Evolutionary conservation across 768 basidiomycete genomes (phyloP).

Genomic region (Lactarius tabidus): DNA sequence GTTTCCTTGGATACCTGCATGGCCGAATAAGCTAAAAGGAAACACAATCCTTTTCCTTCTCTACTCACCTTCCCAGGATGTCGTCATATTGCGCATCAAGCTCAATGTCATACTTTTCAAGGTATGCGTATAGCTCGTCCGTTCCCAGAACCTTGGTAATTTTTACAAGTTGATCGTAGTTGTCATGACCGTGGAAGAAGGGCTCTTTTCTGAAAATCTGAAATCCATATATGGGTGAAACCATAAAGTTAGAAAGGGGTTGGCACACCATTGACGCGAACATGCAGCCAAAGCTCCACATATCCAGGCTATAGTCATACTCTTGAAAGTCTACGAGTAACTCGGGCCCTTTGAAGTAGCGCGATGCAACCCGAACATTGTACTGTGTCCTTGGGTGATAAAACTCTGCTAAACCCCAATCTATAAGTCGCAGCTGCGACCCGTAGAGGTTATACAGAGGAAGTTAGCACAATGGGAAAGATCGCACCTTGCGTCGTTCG

Average conservation of each 20-base stretch:
- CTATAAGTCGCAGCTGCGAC: conserved; percentile 83
- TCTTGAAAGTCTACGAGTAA: conserved; percentile 96
- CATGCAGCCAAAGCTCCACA: conserved; percentile 99
- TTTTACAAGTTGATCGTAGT: conserved; percentile 97
- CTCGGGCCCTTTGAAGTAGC: conserved; percentile 98
- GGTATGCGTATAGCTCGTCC: conserved; percentile 88
- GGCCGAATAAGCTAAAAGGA: conserved; percentile 8
- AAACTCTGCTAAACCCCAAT: conserved; percentile 99
- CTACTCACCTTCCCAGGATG: conserved; percentile 71
- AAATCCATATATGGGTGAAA: conserved; percentile 9
- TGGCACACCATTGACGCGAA: conserved; percentile 88
- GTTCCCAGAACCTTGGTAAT: conserved; percentile 97
- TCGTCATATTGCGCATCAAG: conserved; percentile 97
- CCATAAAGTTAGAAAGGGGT: not conserved
- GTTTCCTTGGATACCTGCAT: conserved; percentile 82
- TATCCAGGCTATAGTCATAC: conserved; percentile 95
- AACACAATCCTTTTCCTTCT: conserved; percentile 8
- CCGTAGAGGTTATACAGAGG: not conserved
- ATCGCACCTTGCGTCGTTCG: conserved; percentile 81
- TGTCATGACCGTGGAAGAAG: conserved; percentile 99
- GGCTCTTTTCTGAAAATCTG: conserved; percentile 99
- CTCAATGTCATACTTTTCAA: conserved; percentile 93
- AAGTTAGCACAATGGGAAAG: conserved; percentile 1
- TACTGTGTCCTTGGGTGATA: conserved; percentile 98
- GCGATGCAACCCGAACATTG: conserved; percentile 94